Conservation (phyloP, 1,284 basidiomycete genomes). For the Fistulinella cinereoalba region DNA sequence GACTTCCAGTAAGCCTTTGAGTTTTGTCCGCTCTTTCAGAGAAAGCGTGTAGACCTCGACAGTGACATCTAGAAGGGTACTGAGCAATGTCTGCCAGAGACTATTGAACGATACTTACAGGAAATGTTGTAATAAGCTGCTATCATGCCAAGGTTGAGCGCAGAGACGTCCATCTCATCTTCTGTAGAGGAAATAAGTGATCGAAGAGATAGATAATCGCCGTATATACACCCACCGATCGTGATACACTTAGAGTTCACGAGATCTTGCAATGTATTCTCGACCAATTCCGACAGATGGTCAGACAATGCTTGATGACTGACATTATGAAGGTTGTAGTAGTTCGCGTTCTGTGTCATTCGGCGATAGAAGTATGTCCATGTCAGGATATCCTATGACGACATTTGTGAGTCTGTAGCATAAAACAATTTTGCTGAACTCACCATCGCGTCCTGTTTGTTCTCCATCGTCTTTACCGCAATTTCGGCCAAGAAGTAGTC, state of each 20-base stretch:
- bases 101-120: slow-evolving; percentile 45
- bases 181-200: slow-evolving; percentile 43
- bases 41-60: slow-evolving; percentile 97
- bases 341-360: slow-evolving; percentile 94
- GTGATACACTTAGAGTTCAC: slow-evolving; percentile 94
- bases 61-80: slow-evolving; percentile 68
- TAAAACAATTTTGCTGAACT: slow-evolving; percentile 24
- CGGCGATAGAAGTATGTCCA: slow-evolving; percentile 97
- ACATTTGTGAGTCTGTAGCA: slow-evolving; percentile 2
- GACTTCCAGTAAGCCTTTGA: slow-evolving; percentile 95
- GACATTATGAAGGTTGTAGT: slow-evolving; percentile 93
- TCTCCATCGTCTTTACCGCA: slow-evolving; percentile 97
- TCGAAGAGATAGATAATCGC: not conserved
- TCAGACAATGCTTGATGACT: slow-evolving; percentile 92
- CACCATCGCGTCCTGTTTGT: slow-evolving; percentile 95
- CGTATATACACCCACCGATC: slow-evolving; percentile 58
- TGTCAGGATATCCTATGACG: slow-evolving; percentile 79
- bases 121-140: slow-evolving; percentile 92
- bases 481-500: slow-evolving; percentile 99
- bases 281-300: slow-evolving; percentile 94
- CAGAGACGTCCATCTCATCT: slow-evolving; percentile 91
- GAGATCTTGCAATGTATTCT: slow-evolving; percentile 88
- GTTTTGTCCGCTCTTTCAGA: slow-evolving; percentile 94
- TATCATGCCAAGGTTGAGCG: slow-evolving; percentile 95
- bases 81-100: not conserved